These are phyloP conservation scores for Elsinoe australis DNA, from an alignment of 2,329 filamentous ascomycete genomes.

Conservation along the genomic window DNA sequence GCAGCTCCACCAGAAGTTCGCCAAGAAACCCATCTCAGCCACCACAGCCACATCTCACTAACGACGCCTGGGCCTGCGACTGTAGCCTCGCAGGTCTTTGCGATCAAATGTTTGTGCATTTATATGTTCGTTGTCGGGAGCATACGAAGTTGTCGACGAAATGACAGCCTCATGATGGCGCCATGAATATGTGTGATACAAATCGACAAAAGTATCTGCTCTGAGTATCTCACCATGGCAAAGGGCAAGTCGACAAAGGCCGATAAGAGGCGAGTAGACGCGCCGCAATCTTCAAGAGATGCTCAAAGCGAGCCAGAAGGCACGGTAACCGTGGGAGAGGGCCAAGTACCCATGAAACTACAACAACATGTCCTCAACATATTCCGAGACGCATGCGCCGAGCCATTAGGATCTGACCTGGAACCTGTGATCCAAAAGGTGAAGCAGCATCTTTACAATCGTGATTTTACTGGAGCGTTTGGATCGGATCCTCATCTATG, in stretches of 20 bases:
- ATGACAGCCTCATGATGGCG: background rate
- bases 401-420: slow-evolving; percentile 38
- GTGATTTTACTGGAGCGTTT: slow-evolving; percentile 79
- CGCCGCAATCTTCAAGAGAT: slow-evolving; percentile 4
- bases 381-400: slow-evolving; percentile 59
- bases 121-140: too few relatives aligned
- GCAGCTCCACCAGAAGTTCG: slow-evolving; percentile 9
- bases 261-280: slow-evolving; percentile 4
- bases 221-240: too few relatives aligned
- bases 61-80: background rate
- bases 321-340: background rate
- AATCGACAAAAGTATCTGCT: too few relatives aligned
- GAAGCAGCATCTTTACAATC: slow-evolving; percentile 75
- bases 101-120: too few relatives aligned
- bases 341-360: slow-evolving; percentile 27
- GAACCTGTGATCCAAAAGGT: slow-evolving; percentile 63
- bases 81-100: too few relatives aligned
- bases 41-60: slow-evolving; percentile 8
- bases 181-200: too few relatives aligned
- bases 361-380: slow-evolving; percentile 67
- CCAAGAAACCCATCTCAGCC: background rate
- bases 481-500: slow-evolving; percentile 61
- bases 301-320: slow-evolving; percentile 1
- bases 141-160: too few relatives aligned
- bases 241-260: slow-evolving; percentile 6